Percentiles rank a stretch among this genome's conserved stretches.
phyloP scores from a whole-genome alignment of 768 basidiomycete genomes.

The Kwoniella mangroviensis region DNA sequence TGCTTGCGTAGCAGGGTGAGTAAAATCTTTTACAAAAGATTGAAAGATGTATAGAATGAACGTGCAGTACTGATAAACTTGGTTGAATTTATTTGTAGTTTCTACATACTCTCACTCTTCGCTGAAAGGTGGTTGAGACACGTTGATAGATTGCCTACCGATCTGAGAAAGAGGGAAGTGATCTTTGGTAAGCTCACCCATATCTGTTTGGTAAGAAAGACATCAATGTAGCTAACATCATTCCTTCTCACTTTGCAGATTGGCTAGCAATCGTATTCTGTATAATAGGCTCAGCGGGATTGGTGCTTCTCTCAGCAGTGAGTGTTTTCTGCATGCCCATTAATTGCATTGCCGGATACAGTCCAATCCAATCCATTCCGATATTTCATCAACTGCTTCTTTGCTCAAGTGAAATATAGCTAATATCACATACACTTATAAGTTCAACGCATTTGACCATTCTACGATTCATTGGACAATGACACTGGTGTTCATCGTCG shows the following conservation, averaged over 20 bases:
- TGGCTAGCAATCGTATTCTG: slow-evolving; percentile 57
- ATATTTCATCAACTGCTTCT: too few species aligned
- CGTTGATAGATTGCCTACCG: slow-evolving; percentile 58
- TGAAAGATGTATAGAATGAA: too few species aligned
- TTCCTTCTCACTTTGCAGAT: slow-evolving; percentile 30
- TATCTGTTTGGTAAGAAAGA: background rate
- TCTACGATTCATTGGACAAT: slow-evolving; percentile 53
- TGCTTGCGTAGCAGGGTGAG: slow-evolving; percentile 31
- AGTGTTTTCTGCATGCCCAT: too few species aligned
- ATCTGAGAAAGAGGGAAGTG: slow-evolving; percentile 49
- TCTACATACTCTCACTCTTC: slow-evolving; percentile 57
- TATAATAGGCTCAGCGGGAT: slow-evolving; percentile 52
- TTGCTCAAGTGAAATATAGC: too few species aligned
- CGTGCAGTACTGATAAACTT: background rate
- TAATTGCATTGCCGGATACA: too few species aligned
- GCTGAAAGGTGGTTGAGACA: slow-evolving; percentile 59
- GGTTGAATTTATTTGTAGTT: slow-evolving; percentile 30
- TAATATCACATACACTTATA: background rate
- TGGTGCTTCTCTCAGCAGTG: slow-evolving; percentile 56
- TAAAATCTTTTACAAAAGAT: background rate
- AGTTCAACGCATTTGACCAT: slow-evolving; percentile 56
- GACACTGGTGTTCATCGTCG: slow-evolving; percentile 58
- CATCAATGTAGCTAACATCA: background rate
- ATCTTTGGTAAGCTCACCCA: slow-evolving; percentile 47
- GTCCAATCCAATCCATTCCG: too few species aligned